phyloP scores from a whole-genome alignment of 1,139 yeast species.

The Debaryomycetaceae sp. region DNA sequence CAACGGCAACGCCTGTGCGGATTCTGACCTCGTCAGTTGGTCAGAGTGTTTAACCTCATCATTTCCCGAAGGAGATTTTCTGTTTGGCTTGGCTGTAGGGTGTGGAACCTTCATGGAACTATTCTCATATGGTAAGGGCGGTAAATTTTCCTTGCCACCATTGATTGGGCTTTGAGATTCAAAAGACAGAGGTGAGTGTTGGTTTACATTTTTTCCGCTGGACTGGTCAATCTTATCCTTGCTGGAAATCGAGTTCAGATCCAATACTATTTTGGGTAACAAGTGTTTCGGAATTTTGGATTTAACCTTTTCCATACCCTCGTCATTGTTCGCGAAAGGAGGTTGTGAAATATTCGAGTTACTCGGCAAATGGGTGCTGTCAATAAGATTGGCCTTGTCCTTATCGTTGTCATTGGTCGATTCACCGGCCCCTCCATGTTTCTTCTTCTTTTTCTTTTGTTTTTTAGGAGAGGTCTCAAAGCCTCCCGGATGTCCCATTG shows the following conservation, averaged over 20 bases:
- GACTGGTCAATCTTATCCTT: background rate
- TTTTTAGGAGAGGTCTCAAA: constrained; percentile 1
- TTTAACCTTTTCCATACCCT: background rate
- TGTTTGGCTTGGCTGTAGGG: background rate
- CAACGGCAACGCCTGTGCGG: no score
- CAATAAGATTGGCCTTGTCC: background rate
- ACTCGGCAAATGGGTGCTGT: background rate
- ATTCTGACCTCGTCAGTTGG: no score
- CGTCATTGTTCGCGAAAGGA: background rate
- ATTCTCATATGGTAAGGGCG: background rate
- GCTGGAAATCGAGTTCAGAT: background rate
- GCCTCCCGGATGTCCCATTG: background rate
- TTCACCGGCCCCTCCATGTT: background rate
- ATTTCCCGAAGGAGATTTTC: constrained; percentile 1
- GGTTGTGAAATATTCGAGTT: background rate
- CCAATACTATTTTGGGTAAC: constrained; percentile 2
- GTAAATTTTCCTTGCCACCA: background rate
- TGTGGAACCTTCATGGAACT: background rate
- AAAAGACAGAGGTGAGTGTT: background rate
- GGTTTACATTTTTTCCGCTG: background rate
- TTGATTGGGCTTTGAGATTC: background rate
- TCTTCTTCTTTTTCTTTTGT: constrained; percentile 5
- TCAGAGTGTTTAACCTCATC: no score
- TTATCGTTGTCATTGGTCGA: background rate
- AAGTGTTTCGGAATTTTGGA: constrained; percentile 4